A percentile compares a stretch with the other conserved stretches of the same genome.
Evolutionary conservation across 192 early-diverging fungal genomes (phyloP).

Genomic region (Coemansia sp.): DNA sequence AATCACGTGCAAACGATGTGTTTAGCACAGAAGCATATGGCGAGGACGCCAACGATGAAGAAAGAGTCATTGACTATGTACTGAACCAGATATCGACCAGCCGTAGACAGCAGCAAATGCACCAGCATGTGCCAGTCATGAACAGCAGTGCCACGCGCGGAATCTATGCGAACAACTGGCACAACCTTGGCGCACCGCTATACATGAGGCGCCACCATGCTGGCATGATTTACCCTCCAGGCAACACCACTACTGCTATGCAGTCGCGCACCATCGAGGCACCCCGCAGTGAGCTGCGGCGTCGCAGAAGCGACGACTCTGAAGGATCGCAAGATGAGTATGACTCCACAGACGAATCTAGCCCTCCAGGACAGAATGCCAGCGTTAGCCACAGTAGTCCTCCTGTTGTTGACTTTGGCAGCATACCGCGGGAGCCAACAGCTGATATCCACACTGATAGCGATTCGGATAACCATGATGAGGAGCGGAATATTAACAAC

Average conservation of each 20-base stretch:
- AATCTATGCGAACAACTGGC: background rate
- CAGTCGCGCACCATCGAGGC: background rate
- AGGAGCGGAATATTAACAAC: background rate
- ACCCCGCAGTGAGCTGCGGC: constrained; percentile 20
- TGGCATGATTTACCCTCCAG: constrained; percentile 10
- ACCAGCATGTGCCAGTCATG: constrained; percentile 3
- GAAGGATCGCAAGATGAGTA: background rate
- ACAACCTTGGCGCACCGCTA: constrained; percentile 31
- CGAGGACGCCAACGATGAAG: constrained; percentile 28
- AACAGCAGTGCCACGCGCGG: constrained; percentile 6
- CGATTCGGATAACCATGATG: background rate
- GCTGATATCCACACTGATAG: background rate
- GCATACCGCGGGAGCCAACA: background rate
- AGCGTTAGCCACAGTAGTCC: background rate
- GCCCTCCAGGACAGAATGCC: background rate
- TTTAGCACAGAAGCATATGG: constrained; percentile 25
- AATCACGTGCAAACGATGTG: background rate
- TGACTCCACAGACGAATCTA: background rate
- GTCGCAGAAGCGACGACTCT: constrained; percentile 12
- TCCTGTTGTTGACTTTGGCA: background rate
- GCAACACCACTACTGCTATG: background rate
- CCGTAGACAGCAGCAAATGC: constrained; percentile 11
- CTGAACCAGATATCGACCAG: constrained; percentile 46
- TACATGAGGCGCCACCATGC: constrained; percentile 38
- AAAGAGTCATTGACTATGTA: constrained; percentile 41